phyloP scores from a whole-genome alignment of 1,139 yeast genomes.

The Magnusiomyces ingens region DNA sequence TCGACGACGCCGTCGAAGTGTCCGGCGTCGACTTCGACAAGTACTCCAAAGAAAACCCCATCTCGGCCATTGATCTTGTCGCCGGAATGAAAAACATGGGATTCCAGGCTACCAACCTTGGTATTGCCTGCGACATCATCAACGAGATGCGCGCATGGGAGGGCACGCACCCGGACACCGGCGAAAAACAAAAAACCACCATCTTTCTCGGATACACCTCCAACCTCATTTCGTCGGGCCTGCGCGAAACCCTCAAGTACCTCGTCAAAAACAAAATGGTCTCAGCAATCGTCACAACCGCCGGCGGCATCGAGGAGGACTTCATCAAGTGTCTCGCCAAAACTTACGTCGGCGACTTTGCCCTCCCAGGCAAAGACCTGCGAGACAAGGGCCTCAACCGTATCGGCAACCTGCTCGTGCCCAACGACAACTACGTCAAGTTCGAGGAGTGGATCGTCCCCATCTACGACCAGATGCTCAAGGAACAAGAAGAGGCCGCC shows the following conservation, averaged over 20 bases:
- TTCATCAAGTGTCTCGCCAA: slow-evolving; percentile 93
- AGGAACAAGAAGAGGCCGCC: slow-evolving; percentile 75
- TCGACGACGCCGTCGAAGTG: slow-evolving; percentile 67
- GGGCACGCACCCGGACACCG: slow-evolving; percentile 79
- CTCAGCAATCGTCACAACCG: slow-evolving; percentile 88
- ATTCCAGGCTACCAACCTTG: slow-evolving; percentile 88
- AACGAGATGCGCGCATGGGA: slow-evolving; percentile 90
- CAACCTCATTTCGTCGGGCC: slow-evolving; percentile 90
- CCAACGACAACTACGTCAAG: slow-evolving; percentile 93
- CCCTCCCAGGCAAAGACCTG: slow-evolving; percentile 68
- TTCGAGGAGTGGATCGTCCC: slow-evolving; percentile 99
- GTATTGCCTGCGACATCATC: slow-evolving; percentile 84
- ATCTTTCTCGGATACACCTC: slow-evolving; percentile 95
- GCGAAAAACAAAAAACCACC: slow-evolving; percentile 63
- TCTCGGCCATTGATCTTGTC: slow-evolving; percentile 72
- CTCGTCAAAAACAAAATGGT: slow-evolving; percentile 92
- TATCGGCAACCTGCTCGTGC: slow-evolving; percentile 92
- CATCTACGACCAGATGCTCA: slow-evolving; percentile 72
- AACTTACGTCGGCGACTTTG: slow-evolving; percentile 87
- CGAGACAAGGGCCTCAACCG: slow-evolving; percentile 96
- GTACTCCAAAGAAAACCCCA: slow-evolving; percentile 48
- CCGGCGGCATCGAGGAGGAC: slow-evolving; percentile 98
- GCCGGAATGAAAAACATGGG: slow-evolving; percentile 90
- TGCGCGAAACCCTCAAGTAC: slow-evolving; percentile 82
- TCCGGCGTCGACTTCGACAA: slow-evolving; percentile 83